Base-by-base conservation (phyloP, 257 asterid species). In the Ilex asprella region DNA sequence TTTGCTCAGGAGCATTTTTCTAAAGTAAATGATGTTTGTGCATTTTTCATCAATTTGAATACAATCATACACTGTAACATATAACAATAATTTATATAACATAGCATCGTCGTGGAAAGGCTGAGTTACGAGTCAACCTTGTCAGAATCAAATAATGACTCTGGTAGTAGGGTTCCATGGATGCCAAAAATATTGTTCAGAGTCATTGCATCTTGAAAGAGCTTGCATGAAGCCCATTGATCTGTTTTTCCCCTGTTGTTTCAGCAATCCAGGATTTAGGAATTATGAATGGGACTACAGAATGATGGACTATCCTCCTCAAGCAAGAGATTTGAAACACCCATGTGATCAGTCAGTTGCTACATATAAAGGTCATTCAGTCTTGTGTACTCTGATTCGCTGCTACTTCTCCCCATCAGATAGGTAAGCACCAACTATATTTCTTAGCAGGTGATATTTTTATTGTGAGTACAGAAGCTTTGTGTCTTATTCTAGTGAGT, bases 291-390 rank as follows among this genome's bases (percentile, higher is more conserved):
- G 96, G 95, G 97, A 91, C 72, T 91, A 91, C 64, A 81, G 96
- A 84, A 85, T 89, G 96, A 91, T 91, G 96, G 97, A 91, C 56
- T 88, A 85, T 66, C 97, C 97, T 16, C 51, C 63, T 29, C 85
- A 81, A 71, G 91, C 94, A 50, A 78, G 86, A 77, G 70, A 74
- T 44, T 67, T 81, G 65, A 84, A 78, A 82, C 97, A 87, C 69
- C 96, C 95, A 2, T 60, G 65, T 16, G 97, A 91, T 75, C 94
- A 79, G 49, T 91, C 97, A 5, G 73, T 91, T 55, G 72, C 89
- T 59, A 84, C 96, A 21, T 91, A 82, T 71, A 82, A 69, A 77
- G 96, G 97, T 47, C 97, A 91, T 60, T 82, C 91, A 12, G 96
- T 91, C 59, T 75, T 87, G 64, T 90, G 96, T 53, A 91, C 96